Conservation (phyloP, 1,139 yeast genomes). For the Yamadazyma friedrichii region DNA sequence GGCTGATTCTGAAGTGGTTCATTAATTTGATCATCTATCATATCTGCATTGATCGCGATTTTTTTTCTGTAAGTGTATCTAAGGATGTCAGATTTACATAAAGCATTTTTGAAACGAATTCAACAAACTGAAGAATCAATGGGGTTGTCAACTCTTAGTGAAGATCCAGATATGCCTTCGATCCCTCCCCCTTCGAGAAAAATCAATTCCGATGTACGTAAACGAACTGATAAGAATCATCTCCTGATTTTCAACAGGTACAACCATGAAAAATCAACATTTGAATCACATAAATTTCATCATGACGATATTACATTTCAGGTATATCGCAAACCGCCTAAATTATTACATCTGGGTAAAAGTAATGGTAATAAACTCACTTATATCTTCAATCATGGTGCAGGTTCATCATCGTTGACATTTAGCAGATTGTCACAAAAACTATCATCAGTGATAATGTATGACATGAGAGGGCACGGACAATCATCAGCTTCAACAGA, state of each 20-base stretch:
- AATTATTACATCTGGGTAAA: conserved; percentile 14
- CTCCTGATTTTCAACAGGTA: conserved; percentile 20
- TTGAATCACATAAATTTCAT: neutral
- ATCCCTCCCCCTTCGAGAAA: neutral
- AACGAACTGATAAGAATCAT: conserved; percentile 16
- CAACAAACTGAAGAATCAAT: conserved; percentile 36
- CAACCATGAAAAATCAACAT: conserved; percentile 1
- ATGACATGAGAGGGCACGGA: conserved; percentile 89
- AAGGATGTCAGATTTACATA: conserved; percentile 46
- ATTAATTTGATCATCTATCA: neutral
- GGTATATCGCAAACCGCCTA: conserved; percentile 61
- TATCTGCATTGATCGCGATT: neutral
- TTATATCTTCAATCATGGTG: conserved; percentile 86
- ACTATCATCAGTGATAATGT: conserved; percentile 52
- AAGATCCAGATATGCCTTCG: conserved; percentile 19
- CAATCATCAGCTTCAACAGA: conserved; percentile 26
- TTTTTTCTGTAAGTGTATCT: neutral
- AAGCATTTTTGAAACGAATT: conserved; percentile 36
- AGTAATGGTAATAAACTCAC: conserved; percentile 35
- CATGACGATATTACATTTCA: conserved; percentile 32
- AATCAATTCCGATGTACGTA: neutral
- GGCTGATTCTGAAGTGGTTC: too few relatives aligned
- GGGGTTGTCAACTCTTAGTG: conserved; percentile 33
- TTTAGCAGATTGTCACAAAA: conserved; percentile 55
- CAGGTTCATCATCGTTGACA: conserved; percentile 84